Percentiles rank a stretch among this genome's conserved stretches.
Evolutionary conservation across 140 eudicot genomes (phyloP).

Genomic region (Ambrosia hybrid): DNA sequence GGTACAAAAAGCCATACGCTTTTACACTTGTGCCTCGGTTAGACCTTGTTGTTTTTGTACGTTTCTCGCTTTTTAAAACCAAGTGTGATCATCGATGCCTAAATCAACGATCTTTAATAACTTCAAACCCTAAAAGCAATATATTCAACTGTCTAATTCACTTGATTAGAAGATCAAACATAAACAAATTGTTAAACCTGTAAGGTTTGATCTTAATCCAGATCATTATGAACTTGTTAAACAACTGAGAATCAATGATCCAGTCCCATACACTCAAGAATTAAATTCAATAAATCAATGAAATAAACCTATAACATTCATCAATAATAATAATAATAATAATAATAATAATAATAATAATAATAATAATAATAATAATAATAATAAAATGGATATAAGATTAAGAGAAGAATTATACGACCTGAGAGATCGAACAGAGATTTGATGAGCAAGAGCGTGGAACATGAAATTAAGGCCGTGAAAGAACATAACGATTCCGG

Average conservation of each 20-base stretch:
- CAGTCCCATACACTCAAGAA: too few species aligned
- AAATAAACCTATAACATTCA: neutral
- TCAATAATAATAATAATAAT: neutral
- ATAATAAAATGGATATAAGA: neutral
- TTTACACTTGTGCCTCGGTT: too few species aligned
- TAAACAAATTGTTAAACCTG: neutral
- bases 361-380: neutral
- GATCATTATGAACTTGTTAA: too few species aligned
- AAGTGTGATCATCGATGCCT: too few species aligned
- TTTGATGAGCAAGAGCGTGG: constrained; percentile 52
- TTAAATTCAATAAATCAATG: neutral
- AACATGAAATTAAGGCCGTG: constrained; percentile 72
- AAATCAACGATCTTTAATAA: too few species aligned
- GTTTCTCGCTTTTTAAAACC: too few species aligned
- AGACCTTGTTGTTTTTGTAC: too few species aligned
- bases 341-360: neutral
- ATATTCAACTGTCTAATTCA: too few species aligned
- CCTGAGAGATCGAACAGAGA: constrained; percentile 64
- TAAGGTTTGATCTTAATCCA: neutral
- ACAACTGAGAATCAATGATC: neutral
- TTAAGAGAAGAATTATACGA: neutral
- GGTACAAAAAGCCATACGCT: too few species aligned
- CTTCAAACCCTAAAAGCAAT: too few species aligned
- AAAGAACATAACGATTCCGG: constrained; percentile 61
- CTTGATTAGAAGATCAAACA: neutral